A percentile compares a stretch with the other conserved stretches of the same genome.
Conservation (phyloP, 805 yeast species). For the Citeromyces matritensis region DNA sequence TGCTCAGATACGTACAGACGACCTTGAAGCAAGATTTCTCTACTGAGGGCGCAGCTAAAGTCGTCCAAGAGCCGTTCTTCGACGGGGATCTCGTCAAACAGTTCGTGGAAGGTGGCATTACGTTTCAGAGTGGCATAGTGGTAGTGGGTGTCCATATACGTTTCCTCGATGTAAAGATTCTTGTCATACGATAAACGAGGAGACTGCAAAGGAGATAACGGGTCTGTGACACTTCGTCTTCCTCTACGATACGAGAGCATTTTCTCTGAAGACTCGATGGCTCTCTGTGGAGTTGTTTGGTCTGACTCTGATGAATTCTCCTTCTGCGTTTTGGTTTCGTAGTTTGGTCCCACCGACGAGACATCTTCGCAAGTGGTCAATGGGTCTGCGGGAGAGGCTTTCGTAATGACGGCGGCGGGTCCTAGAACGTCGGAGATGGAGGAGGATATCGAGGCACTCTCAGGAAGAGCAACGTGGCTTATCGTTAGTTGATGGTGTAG, state of each 20-base stretch:
- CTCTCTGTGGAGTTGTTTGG: slow-evolving; percentile 1
- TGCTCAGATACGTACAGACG: slow-evolving; percentile 67
- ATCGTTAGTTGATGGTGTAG: too few relatives aligned
- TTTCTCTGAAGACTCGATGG: neutral
- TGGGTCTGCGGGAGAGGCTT: too few relatives aligned
- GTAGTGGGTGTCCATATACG: slow-evolving; percentile 39
- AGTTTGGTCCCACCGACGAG: too few relatives aligned
- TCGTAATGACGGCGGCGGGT: too few relatives aligned
- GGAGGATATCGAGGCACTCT: too few relatives aligned
- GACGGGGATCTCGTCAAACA: slow-evolving; percentile 52
- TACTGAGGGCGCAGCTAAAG: slow-evolving; percentile 77
- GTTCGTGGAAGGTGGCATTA: slow-evolving; percentile 61
- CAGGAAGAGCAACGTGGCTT: too few relatives aligned
- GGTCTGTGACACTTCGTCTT: slow-evolving; percentile 2
- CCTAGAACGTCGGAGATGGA: too few relatives aligned
- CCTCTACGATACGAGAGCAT: neutral
- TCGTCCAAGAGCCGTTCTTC: slow-evolving; percentile 73
- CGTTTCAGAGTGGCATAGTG: slow-evolving; percentile 51
- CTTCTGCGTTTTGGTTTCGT: too few relatives aligned
- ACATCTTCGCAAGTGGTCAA: too few relatives aligned
- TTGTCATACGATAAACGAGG: slow-evolving; percentile 14
- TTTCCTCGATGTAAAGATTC: slow-evolving; percentile 40
- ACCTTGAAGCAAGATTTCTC: slow-evolving; percentile 83
- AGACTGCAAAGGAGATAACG: slow-evolving; percentile 3
- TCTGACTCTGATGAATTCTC: too few relatives aligned